Base-by-base conservation (phyloP, 352 stramenopile species). In the Globisporangium parvum region DNA sequence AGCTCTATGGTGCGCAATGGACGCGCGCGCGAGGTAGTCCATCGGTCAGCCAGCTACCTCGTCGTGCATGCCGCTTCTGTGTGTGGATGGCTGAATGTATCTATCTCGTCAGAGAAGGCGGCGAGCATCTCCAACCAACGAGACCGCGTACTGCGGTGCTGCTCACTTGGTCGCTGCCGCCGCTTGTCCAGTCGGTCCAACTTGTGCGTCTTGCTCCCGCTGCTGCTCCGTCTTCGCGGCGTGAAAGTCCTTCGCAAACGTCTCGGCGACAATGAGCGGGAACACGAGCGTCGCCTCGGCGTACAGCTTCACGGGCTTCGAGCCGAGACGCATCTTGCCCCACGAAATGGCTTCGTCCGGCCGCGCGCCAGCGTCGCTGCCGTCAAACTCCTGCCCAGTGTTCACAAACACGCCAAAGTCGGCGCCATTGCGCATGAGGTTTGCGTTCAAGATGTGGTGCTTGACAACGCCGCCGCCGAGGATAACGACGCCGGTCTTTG, bases 361-460 rank as follows among this genome's bases (percentile, higher is more conserved):
- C 37, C 85, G 88, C 11, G 98, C 97, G 41, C 98, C 97, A 44
- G 94, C 96, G 69, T 99, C 97, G 68, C 91, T 98, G 35, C 98
- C 98, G 73, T 99, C 97, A 65, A 99, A 99, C 66, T 91, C 82
- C 51, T 98, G 91, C 35, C 91, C 97, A 21, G 98, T 99, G 80
- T 99, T 99, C 21, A 99, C 87, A 60, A 98, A 99, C 21, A 99
- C 97, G 28, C 88, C 94, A 69, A 96, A 99, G 75, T 99, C 96
- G 15, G 97, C 96, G 52, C 98, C 97, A 70, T 99, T 99, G 54
- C 97, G 85, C 98, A 99, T 99, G 60, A 99, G 80, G 75, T 99
- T 99, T 41, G 97, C 91, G 77, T 99, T 99, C 66, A 98, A 92
- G 26, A 97, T 98, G 73, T 99, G 97, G 71, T 99, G 98, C 76